Base-by-base conservation (phyloP, 2,329 filamentous ascomycete genomes). In the Ascochyta viciae-villosae region DNA sequence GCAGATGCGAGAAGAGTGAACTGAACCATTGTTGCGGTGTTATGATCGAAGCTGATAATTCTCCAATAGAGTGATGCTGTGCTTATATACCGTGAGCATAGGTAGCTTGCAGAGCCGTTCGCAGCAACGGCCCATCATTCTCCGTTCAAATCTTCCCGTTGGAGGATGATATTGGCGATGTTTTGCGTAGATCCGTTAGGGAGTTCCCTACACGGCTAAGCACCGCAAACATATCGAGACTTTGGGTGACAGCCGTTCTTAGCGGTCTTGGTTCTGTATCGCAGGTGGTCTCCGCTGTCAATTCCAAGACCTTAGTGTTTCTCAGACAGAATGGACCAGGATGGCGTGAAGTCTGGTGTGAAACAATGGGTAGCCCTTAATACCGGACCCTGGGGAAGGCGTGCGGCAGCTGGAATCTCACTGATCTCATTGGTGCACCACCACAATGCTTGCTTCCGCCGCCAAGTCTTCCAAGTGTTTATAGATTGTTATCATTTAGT, bases 1-100 rank as follows among this genome's bases (percentile, higher is more conserved):
- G 74, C 74, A 24, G 76, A 68, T 10, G 80, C 69, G 48, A 82
- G 41, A 42, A 78, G 46, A 27, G 67, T 69, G 45, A 76, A 62
- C 19, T 70, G 66, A 29, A 73, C 56, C 78, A 81, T 80, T 23
- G 27, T 40, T 44, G 39, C 49, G 23, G 34, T 34, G 19, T 24
- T 26, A 19, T 15, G 42, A 38, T 38, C 24, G 29, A 37, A 19
- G 31, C 27, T 38, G 38, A 38, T 47, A 33, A 43, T 38, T 7
- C n/a, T 31, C 16, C n/a, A 38, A 7, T 7, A 27, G 15, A 33
- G 13, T 33, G 23, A 8, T 43, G 37, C 22, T 15, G 15, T 40
- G 31, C 43, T 56, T 56, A 56, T 51, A 48, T 45, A 46, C 13
- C 24, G 24, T 12, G 5, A 24, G 22, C 3, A 10, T 22, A 29